phyloP scores from a whole-genome alignment of 192 early-diverging fungal species.

The Lobulomyces angularis region DNA sequence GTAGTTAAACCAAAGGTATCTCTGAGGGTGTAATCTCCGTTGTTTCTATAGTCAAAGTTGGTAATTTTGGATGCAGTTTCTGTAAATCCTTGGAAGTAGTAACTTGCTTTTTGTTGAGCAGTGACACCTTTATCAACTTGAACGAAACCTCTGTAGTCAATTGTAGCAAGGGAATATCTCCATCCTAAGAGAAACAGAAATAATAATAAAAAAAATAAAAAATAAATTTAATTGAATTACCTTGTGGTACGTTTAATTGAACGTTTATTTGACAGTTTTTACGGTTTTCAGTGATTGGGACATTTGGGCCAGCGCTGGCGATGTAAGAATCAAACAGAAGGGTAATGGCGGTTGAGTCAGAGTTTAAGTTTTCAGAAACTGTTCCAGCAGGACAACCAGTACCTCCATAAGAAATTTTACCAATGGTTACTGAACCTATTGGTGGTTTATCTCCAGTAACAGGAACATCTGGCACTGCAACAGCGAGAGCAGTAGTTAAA shows the following conservation, averaged over 20 bases:
- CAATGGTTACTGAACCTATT: too few relatives aligned
- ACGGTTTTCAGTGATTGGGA: conserved; percentile 15
- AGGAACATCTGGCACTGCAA: too few relatives aligned
- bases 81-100: conserved; percentile 17
- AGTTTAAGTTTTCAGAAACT: conserved; percentile 3
- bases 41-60: conserved; percentile 5
- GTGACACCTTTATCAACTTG: conserved; percentile 9
- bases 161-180: conserved; percentile 13
- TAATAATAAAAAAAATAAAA: too few relatives aligned
- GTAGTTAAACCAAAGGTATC: too few relatives aligned
- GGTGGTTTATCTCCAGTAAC: too few relatives aligned
- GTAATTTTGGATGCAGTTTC: conserved; percentile 1
- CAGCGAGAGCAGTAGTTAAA: too few relatives aligned
- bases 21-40: conserved; percentile 9
- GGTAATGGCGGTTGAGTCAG: conserved; percentile 13
- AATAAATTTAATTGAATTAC: too few relatives aligned
- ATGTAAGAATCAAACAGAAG: conserved; percentile 15
- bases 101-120: conserved; percentile 11
- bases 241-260: conserved; percentile 12
- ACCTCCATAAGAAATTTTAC: conserved; percentile 9
- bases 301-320: conserved; percentile 11
- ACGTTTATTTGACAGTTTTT: conserved; percentile 18
- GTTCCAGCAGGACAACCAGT: conserved; percentile 8
- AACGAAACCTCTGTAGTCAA: conserved; percentile 20
- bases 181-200: too few relatives aligned